phyloP scores from a whole-genome alignment of 257 asterid species.

The Solanum okadae region DNA sequence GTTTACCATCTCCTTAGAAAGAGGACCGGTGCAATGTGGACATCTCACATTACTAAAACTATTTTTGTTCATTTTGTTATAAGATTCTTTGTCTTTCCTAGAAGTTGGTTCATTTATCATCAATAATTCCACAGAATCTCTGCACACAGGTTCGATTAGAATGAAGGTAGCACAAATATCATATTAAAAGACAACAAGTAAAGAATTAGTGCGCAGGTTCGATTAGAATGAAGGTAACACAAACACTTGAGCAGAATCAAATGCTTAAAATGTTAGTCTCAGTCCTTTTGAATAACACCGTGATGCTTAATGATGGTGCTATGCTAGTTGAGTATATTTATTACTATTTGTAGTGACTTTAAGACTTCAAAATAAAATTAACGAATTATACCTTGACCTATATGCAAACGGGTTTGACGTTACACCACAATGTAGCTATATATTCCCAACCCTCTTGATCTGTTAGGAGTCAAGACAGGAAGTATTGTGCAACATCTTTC shows the following conservation, averaged over 20 bases:
- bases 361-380: background rate
- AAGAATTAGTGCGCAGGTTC: background rate
- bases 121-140: background rate
- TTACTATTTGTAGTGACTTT: background rate
- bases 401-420: background rate
- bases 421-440: background rate
- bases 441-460: background rate
- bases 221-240: background rate
- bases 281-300: too few species aligned
- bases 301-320: background rate
- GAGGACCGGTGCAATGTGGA: slow-evolving; percentile 78
- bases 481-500: background rate
- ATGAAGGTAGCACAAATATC: background rate
- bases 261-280: too few species aligned
- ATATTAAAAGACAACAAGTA: background rate
- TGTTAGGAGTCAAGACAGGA: background rate
- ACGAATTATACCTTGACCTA: background rate
- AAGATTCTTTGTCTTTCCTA: background rate
- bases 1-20: slow-evolving; percentile 63
- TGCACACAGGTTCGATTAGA: background rate
- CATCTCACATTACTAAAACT: slow-evolving; percentile 26
- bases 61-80: background rate
- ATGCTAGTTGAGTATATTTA: background rate
- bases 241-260: background rate
- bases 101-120: background rate